These are phyloP conservation scores for Fusarium marasasianum DNA, from an alignment of 2,329 filamentous ascomycete species.

Conservation along the genomic window DNA sequence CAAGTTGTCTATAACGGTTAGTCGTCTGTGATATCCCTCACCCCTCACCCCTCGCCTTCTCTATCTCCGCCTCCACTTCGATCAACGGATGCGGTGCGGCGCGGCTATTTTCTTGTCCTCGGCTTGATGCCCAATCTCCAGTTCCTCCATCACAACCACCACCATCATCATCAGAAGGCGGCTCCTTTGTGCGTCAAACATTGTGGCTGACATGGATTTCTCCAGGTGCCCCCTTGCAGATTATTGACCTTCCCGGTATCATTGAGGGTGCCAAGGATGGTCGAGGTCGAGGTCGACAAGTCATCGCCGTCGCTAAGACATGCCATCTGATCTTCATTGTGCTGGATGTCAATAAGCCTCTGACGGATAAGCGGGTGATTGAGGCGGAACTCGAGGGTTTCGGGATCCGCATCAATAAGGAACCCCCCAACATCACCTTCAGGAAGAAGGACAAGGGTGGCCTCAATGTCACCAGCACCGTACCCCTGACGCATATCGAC, in stretches of 20 bases:
- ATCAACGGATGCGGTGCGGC: background rate
- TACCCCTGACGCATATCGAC: constrained; percentile 90
- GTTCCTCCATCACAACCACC: background rate
- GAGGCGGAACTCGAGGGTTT: constrained; percentile 96
- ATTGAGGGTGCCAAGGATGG: constrained; percentile 99
- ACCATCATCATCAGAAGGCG: background rate
- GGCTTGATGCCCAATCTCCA: constrained; percentile 28
- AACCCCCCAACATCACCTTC: constrained; percentile 97
- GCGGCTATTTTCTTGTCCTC: constrained; percentile 5
- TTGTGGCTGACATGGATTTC: constrained; percentile 32
- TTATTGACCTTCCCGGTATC: constrained; percentile 97
- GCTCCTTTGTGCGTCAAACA: constrained; percentile 14
- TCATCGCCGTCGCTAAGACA: constrained; percentile 98
- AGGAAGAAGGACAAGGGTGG: constrained; percentile 99
- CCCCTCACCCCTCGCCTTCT: background rate
- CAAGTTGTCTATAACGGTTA: constrained; percentile 92
- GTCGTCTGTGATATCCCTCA: constrained; percentile 24
- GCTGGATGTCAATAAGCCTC: constrained; percentile 96
- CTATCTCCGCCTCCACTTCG: background rate
- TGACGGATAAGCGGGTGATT: constrained; percentile 96
- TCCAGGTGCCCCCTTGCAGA: constrained; percentile 88
- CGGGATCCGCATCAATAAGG: constrained; percentile 96
- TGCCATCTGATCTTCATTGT: constrained; percentile 99
- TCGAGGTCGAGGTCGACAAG: constrained; percentile 95
- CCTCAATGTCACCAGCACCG: constrained; percentile 93